Percentiles rank a stretch among this genome's conserved stretches.
Conservation (phyloP, 108 stramenopile species). For the Skeletonema tropicum region DNA sequence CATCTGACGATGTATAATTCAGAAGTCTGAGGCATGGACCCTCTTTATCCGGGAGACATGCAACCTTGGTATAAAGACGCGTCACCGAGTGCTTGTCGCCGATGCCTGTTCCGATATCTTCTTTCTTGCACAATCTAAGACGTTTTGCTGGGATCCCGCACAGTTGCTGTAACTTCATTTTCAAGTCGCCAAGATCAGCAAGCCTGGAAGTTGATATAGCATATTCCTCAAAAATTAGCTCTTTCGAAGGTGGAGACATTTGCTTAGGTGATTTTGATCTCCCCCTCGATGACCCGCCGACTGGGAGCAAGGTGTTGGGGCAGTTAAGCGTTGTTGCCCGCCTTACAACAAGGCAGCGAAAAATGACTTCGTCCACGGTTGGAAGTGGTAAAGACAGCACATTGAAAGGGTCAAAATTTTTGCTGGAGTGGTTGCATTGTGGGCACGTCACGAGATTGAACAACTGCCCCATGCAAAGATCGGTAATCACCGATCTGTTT, state of each 20-base stretch:
- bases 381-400: slow-evolving; percentile 91
- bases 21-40: slow-evolving; percentile 71
- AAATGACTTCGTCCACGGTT: slow-evolving; percentile 86
- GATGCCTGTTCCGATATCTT: slow-evolving; percentile 54
- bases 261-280: slow-evolving; percentile 1
- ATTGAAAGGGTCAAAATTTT: slow-evolving; percentile 95
- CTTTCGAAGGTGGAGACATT: slow-evolving; percentile 69
- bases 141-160: slow-evolving; percentile 69
- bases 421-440: slow-evolving; percentile 73
- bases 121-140: slow-evolving; percentile 65
- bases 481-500: slow-evolving; percentile 80
- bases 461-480: slow-evolving; percentile 87
- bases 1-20: slow-evolving; percentile 55
- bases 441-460: slow-evolving; percentile 87
- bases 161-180: slow-evolving; percentile 75
- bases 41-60: slow-evolving; percentile 76
- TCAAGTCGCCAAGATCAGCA: slow-evolving; percentile 84
- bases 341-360: slow-evolving; percentile 75
- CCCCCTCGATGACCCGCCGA: not conserved
- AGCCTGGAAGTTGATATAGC: slow-evolving; percentile 80
- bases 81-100: slow-evolving; percentile 42
- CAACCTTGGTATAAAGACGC: slow-evolving; percentile 47
- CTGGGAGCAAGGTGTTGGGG: slow-evolving; percentile 54
- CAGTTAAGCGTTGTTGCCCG: slow-evolving; percentile 76
- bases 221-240: slow-evolving; percentile 74